A percentile compares a stretch with the other conserved stretches of the same genome.
Evolutionary conservation across 1,284 basidiomycete species (phyloP).

Genomic region (Retiboletus flavoniger): DNA sequence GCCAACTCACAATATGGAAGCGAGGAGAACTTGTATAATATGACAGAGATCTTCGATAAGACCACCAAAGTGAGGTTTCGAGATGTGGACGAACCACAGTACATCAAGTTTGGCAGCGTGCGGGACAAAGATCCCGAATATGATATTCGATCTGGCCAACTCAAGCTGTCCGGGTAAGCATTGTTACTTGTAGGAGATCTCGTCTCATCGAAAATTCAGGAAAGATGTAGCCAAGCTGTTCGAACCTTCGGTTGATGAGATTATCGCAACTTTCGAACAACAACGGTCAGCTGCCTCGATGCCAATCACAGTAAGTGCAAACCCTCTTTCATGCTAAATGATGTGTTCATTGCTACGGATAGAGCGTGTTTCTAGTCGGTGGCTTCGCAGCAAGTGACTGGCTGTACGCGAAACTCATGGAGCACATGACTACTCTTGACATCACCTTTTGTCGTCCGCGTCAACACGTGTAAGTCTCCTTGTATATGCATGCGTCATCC

Average conservation of each 20-base stretch:
- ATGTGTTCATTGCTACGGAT: background rate
- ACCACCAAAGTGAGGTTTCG: constrained; percentile 48
- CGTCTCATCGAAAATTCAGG: constrained; percentile 26
- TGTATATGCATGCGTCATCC: background rate
- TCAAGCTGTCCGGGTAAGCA: constrained; percentile 42
- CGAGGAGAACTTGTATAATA: constrained; percentile 38
- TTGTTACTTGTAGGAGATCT: background rate
- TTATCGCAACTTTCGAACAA: constrained; percentile 37
- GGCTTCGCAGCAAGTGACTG: constrained; percentile 51
- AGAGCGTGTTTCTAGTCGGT: constrained; percentile 40
- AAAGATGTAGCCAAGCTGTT: constrained; percentile 43
- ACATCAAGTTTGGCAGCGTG: constrained; percentile 46
- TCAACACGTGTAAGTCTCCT: constrained; percentile 35
- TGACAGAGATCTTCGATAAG: constrained; percentile 46
- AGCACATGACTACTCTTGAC: constrained; percentile 26
- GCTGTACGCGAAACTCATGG: constrained; percentile 39
- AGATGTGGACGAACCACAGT: constrained; percentile 39
- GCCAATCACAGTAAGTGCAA: constrained; percentile 32
- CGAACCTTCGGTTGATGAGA: constrained; percentile 43
- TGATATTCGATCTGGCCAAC: constrained; percentile 45
- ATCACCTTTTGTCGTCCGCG: constrained; percentile 37
- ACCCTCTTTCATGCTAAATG: background rate
- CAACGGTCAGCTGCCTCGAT: constrained; percentile 31
- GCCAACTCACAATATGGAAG: constrained; percentile 26
- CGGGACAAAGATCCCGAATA: constrained; percentile 42